Conservation (phyloP, 2,329 filamentous ascomycete genomes). For the Neonectria punicea region DNA sequence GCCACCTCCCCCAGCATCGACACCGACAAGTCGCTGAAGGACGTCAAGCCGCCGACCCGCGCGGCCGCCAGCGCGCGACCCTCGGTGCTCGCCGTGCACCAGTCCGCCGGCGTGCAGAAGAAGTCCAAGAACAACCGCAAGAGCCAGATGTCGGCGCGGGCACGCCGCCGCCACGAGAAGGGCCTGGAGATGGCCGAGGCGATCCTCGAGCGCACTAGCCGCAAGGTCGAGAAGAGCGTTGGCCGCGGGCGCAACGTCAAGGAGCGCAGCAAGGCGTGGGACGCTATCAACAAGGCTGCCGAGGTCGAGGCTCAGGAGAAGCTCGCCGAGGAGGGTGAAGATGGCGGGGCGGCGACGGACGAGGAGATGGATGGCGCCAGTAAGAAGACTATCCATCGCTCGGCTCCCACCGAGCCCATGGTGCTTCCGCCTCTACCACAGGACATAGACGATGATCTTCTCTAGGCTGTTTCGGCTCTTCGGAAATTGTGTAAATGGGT, state of each 20-base stretch:
- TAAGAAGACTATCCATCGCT: conserved; percentile 12
- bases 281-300: conserved; percentile 63
- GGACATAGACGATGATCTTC: conserved; percentile 48
- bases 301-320: conserved; percentile 31
- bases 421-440: conserved; percentile 25
- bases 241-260: conserved; percentile 59
- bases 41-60: conserved; percentile 62
- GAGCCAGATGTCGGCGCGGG: conserved; percentile 63
- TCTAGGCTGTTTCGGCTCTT: conserved; percentile 35
- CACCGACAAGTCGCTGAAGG: conserved; percentile 77
- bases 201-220: conserved; percentile 66
- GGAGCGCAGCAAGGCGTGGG: conserved; percentile 64
- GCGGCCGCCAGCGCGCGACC: conserved; percentile 56
- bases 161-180: conserved; percentile 66
- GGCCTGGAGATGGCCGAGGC: conserved; percentile 69
- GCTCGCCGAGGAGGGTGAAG: conserved; percentile 35
- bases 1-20: conserved; percentile 76
- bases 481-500: conserved; percentile 15
- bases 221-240: conserved; percentile 66
- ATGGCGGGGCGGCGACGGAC: conserved; percentile 48
- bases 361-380: conserved; percentile 48
- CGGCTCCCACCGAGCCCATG: neutral
- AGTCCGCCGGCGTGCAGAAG: conserved; percentile 74
- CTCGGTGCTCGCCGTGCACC: conserved; percentile 76
- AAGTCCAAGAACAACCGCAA: conserved; percentile 69